These are phyloP conservation scores for Anacardium occidentale DNA, from an alignment of 345 rosid species.

Conservation along the genomic window DNA sequence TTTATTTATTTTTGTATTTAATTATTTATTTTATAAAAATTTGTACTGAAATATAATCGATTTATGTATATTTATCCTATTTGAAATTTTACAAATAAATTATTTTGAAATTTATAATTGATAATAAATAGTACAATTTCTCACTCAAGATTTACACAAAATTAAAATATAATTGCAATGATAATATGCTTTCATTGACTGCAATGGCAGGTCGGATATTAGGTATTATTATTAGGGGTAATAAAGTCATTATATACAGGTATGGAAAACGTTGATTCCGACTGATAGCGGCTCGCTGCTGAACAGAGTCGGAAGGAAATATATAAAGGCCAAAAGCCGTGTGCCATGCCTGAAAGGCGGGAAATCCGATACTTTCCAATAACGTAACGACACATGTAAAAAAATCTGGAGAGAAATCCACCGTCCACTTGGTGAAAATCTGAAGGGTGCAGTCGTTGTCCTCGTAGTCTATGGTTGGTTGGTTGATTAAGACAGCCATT, in stretches of 20 bases:
- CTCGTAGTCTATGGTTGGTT: background rate
- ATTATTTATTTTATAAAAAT: too few relatives aligned
- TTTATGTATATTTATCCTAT: too few relatives aligned
- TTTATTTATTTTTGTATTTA: too few relatives aligned
- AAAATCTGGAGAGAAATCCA: background rate
- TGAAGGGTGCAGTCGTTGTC: background rate
- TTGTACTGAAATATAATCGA: too few relatives aligned
- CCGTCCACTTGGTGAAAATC: conserved; percentile 15
- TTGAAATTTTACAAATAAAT: too few relatives aligned
- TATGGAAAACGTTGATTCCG: background rate
- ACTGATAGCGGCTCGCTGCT: too few relatives aligned
- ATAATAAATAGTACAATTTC: too few relatives aligned
- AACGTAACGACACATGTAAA: background rate
- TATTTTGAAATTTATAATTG: too few relatives aligned
- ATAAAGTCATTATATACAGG: background rate
- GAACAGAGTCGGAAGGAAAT: background rate
- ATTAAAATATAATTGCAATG: too few relatives aligned
- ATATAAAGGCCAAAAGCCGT: background rate
- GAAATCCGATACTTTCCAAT: background rate
- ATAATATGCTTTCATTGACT: too few relatives aligned
- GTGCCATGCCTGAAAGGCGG: conserved; percentile 5
- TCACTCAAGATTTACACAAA: too few relatives aligned
- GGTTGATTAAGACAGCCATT: conserved; percentile 4
- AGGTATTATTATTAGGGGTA: background rate
- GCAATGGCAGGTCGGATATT: background rate